phyloP scores from a whole-genome alignment of 495 filamentous ascomycete species.

The Chaetomium tenue region DNA sequence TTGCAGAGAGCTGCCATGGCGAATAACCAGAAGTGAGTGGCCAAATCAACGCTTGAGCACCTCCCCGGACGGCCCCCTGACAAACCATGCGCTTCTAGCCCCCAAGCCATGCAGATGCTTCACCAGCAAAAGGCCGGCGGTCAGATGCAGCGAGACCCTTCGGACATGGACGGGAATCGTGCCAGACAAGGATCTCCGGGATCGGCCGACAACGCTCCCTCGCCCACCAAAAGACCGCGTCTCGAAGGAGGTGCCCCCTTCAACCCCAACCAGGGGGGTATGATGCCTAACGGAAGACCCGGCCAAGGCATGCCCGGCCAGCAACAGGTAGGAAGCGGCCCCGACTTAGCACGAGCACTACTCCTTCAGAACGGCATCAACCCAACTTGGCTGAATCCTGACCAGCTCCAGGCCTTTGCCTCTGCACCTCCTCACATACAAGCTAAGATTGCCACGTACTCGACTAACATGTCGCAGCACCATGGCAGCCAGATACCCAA shows the following conservation, averaged over 20 bases:
- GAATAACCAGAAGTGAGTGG: constrained; percentile 69
- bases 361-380: constrained; percentile 76
- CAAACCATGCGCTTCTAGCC: constrained; percentile 47
- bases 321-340: constrained; percentile 65
- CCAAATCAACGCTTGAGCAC: neutral
- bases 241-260: constrained; percentile 67
- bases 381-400: constrained; percentile 66
- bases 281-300: constrained; percentile 76
- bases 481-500: constrained; percentile 75
- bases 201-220: constrained; percentile 82
- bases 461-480: constrained; percentile 76
- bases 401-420: constrained; percentile 74
- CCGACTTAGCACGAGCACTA: constrained; percentile 54
- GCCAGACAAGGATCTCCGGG: constrained; percentile 78
- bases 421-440: constrained; percentile 59
- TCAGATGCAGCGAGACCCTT: constrained; percentile 81
- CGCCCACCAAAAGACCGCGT: constrained; percentile 87
- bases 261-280: constrained; percentile 63
- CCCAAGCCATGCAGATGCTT: constrained; percentile 66
- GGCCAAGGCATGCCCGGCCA: constrained; percentile 69
- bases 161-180: constrained; percentile 82
- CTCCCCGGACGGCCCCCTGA: constrained; percentile 28
- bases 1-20: constrained; percentile 73
- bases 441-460: constrained; percentile 83
- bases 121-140: constrained; percentile 58